phyloP scores from a whole-genome alignment of 495 filamentous ascomycete genomes.

The Daldinia bambusicola region DNA sequence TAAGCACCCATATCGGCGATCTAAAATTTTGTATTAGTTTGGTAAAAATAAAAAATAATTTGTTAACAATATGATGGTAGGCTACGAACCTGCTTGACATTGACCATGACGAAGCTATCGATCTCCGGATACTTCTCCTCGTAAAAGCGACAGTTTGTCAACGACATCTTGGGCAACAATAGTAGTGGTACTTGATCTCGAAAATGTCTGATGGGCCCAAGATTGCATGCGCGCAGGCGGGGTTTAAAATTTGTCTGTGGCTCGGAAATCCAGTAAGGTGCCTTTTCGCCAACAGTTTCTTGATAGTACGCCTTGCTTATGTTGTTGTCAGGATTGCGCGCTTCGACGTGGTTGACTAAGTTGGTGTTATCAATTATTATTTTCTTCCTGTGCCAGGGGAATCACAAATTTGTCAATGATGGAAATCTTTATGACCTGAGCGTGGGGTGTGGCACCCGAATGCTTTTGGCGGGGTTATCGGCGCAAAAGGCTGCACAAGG shows the following conservation, averaged over 20 bases:
- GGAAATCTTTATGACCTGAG: constrained; percentile 47
- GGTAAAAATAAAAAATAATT: constrained; percentile 7
- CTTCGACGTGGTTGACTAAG: constrained; percentile 13
- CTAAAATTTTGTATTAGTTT: constrained; percentile 55
- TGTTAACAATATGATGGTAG: constrained; percentile 5
- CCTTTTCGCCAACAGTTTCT: constrained; percentile 3
- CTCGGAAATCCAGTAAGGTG: constrained; percentile 21
- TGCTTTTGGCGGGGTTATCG: constrained; percentile 40
- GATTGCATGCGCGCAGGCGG: constrained; percentile 42
- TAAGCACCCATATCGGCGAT: constrained; percentile 99
- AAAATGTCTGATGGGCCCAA: constrained; percentile 23
- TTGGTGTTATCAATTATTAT: constrained; percentile 8
- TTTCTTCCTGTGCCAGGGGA: constrained; percentile 19
- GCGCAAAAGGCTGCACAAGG: not conserved
- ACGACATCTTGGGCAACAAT: constrained; percentile 75
- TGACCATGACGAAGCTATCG: constrained; percentile 99
- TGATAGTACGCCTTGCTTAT: not conserved
- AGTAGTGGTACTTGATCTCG: constrained; percentile 13
- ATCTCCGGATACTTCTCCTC: constrained; percentile 98
- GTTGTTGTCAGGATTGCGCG: constrained; percentile 8
- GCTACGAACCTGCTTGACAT: constrained; percentile 84
- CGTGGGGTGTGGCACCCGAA: constrained; percentile 44
- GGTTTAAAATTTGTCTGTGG: constrained; percentile 14
- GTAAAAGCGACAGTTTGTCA: constrained; percentile 98
- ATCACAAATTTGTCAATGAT: constrained; percentile 45